Evolutionary conservation across 768 basidiomycete species (phyloP).

Genomic region (Tricholoma furcatifolium): DNA sequence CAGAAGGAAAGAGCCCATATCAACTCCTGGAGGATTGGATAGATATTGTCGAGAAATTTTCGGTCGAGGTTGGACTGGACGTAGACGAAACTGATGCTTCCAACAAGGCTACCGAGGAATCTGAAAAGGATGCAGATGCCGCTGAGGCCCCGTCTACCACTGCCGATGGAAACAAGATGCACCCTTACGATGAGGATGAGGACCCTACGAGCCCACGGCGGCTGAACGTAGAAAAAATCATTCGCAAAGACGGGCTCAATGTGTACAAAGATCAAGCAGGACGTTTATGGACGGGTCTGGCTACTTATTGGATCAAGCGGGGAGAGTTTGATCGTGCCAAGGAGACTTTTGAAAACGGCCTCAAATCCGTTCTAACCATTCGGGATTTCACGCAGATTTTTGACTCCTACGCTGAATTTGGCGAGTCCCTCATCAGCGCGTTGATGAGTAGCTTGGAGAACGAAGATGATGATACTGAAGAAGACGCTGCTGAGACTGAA

Average conservation of each 20-base stretch:
- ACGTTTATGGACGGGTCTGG: slow-evolving; percentile 91
- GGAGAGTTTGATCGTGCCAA: slow-evolving; percentile 93
- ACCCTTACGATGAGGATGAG: slow-evolving; percentile 75
- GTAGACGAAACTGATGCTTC: slow-evolving; percentile 69
- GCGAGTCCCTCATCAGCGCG: slow-evolving; percentile 84
- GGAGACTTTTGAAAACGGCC: slow-evolving; percentile 83
- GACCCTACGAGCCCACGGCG: slow-evolving; percentile 69
- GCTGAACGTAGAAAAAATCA: slow-evolving; percentile 85
- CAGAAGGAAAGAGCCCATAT: slow-evolving; percentile 94
- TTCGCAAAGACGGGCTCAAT: slow-evolving; percentile 81
- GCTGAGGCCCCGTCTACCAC: slow-evolving; percentile 46
- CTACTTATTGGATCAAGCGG: slow-evolving; percentile 98
- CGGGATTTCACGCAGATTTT: slow-evolving; percentile 98
- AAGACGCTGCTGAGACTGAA: slow-evolving; percentile 75
- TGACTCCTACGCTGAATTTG: slow-evolving; percentile 94
- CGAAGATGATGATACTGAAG: slow-evolving; percentile 64
- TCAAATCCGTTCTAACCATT: slow-evolving; percentile 83
- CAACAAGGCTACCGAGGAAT: slow-evolving; percentile 47
- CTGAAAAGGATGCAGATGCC: slow-evolving; percentile 39
- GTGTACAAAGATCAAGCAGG: slow-evolving; percentile 98
- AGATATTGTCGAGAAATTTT: slow-evolving; percentile 84
- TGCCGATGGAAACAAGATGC: slow-evolving; percentile 51
- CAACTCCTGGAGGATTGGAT: slow-evolving; percentile 92
- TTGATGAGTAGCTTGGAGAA: slow-evolving; percentile 85
- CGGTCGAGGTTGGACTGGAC: slow-evolving; percentile 91